Base-by-base conservation (phyloP, 1,284 basidiomycete genomes). In the Fereydounia khargensis region DNA sequence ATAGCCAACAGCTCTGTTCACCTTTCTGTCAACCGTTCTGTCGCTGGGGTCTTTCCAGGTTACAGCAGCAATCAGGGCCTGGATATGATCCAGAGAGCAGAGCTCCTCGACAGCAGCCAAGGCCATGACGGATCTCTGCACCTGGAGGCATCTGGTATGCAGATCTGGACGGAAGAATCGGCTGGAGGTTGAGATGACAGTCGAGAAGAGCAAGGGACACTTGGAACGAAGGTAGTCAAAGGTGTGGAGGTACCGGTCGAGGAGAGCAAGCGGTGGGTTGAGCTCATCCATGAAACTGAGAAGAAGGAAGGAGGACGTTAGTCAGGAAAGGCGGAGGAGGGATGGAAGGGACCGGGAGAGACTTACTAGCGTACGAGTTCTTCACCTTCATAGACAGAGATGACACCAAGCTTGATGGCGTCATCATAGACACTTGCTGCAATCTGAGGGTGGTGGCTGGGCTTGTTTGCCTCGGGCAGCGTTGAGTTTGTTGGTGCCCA, bases 51-150 rank as follows among this genome's bases (percentile, higher is more conserved):
- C 87, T 76, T 83, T 86, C 89, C 89, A 91, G 72, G 90, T 90
- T 27, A 85, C 87, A 46, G 89, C 79, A 61, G 87, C 86, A 7
- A 86, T 84, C 73, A 88, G 86, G 21, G 88, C 86, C 75, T 91
- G 88, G 3, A 87, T 83, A 16, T 88, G 83, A 72, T 89, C 88
- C 34, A 91, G 83, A 44, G 83, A 80, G 70, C 87, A 87, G 81
- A 83, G 84, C 19, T 80, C 81, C 54, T 89, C 86, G 11, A 82
- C 81, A 65, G 89, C 90, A 2, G 87, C 86, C n/a, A 86, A 79
- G 7, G 85, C 83, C 64, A 85, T 42, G 10, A 63, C 21, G 82
- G 42, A 85, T 52, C 86, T 81, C 18, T 84, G 85, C 20, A 88
- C 80, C 56, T 82, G 83, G 55, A 84, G 83, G 59, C 83, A 86